Conservation (phyloP, 2,329 filamentous ascomycete species). For the Chaetomium sp. region DNA sequence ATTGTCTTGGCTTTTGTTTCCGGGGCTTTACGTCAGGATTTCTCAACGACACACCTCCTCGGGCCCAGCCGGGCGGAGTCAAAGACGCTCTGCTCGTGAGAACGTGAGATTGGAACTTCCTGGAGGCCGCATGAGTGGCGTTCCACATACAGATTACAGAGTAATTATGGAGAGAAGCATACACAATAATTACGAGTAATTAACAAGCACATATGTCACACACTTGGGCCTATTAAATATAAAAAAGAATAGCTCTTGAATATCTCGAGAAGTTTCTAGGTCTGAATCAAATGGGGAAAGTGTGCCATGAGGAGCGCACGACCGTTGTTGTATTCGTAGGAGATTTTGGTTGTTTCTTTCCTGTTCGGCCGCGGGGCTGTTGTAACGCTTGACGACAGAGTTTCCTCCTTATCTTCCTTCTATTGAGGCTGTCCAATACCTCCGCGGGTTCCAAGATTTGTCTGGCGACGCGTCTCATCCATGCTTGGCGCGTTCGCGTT, state of each 20-base stretch:
- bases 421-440: constrained; percentile 6
- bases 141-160: too few species aligned
- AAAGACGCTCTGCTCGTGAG: too few species aligned
- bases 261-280: too few species aligned
- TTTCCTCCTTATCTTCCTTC: constrained; percentile 13
- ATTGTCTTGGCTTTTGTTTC: constrained; percentile 1
- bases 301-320: background rate
- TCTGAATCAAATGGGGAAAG: background rate
- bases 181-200: too few species aligned
- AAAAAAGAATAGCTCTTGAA: too few species aligned
- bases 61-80: background rate
- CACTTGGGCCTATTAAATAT: too few species aligned
- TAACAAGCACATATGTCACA: too few species aligned
- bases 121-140: too few species aligned
- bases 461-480: constrained; percentile 28
- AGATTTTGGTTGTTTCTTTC: constrained; percentile 5
- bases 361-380: constrained; percentile 23
- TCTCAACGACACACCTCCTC: background rate
- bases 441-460: constrained; percentile 22
- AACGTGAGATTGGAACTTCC: too few species aligned
- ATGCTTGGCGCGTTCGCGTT: constrained; percentile 25
- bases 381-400: constrained; percentile 6
- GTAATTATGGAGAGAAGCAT: too few species aligned
- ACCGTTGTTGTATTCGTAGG: background rate
- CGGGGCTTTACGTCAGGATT: constrained; percentile 13